Percentiles rank a stretch among this genome's conserved stretches.
These are phyloP conservation scores for Oropetium thomaeum DNA, from an alignment of 176 grass and related monocot genomes.

Conservation along the genomic window DNA sequence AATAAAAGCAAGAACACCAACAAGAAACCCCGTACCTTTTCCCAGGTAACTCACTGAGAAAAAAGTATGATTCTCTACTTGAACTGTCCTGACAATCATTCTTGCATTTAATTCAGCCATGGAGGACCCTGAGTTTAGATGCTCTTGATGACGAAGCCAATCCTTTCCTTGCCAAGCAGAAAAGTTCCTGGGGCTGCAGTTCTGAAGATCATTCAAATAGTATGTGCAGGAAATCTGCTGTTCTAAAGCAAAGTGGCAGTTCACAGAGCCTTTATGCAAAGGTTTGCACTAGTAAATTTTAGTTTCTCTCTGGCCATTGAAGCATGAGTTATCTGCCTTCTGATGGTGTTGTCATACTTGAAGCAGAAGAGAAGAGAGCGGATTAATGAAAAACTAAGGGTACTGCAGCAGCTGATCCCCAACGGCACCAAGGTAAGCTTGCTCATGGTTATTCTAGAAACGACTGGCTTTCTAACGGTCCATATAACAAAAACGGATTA, in stretches of 20 bases:
- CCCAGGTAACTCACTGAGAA: slow-evolving; percentile 7
- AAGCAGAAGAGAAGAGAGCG: slow-evolving; percentile 44
- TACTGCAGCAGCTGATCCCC: slow-evolving; percentile 39
- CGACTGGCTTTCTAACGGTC: background rate
- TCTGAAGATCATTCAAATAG: slow-evolving; percentile 29
- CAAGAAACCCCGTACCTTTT: background rate
- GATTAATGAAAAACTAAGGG: slow-evolving; percentile 37
- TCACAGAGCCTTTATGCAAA: slow-evolving; percentile 41
- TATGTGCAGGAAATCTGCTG: background rate
- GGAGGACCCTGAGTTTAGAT: background rate
- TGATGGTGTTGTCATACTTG: background rate
- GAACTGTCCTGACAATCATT: background rate
- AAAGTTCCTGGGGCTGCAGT: slow-evolving; percentile 16
- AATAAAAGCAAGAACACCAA: background rate
- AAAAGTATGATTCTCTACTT: background rate
- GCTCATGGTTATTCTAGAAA: background rate
- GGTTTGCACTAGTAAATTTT: background rate
- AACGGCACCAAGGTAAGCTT: slow-evolving; percentile 39
- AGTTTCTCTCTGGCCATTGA: background rate
- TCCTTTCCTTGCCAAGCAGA: background rate
- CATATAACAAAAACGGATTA: background rate
- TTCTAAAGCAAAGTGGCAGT: slow-evolving; percentile 9
- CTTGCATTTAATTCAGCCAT: background rate
- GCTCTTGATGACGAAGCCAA: background rate
- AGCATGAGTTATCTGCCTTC: background rate